Conservation (phyloP, 2,329 filamentous ascomycete genomes). For the Paraphoma sp. region DNA sequence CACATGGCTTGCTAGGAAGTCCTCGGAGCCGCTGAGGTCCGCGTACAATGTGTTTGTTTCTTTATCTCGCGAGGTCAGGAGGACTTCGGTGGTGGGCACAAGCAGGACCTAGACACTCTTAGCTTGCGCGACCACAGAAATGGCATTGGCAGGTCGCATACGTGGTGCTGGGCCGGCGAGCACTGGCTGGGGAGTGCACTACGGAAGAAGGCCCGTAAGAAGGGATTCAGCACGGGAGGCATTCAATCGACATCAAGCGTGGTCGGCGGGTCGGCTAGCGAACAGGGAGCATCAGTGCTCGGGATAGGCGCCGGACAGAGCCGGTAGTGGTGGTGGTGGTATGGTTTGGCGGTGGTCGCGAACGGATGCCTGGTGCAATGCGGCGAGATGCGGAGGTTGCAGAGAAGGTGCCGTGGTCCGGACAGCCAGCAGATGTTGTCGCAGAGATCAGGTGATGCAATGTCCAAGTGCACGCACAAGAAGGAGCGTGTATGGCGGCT, state of each 20-base stretch:
- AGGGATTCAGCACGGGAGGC: constrained; percentile 95
- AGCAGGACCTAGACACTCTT: constrained; percentile 69
- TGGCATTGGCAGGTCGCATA: constrained; percentile 44
- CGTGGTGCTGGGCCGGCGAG: constrained; percentile 86
- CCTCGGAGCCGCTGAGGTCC: constrained; percentile 86
- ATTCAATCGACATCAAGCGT: constrained; percentile 67
- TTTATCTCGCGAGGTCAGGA: constrained; percentile 85
- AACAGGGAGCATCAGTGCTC: constrained; percentile 38
- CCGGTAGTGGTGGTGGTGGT: constrained; percentile 15
- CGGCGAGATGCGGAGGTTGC: constrained; percentile 21
- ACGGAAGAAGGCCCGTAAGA: constrained; percentile 97
- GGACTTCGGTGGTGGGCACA: constrained; percentile 89
- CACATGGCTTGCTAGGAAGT: constrained; percentile 96
- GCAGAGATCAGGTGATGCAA: neutral
- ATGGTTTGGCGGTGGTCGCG: constrained; percentile 17
- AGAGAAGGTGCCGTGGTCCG: neutral
- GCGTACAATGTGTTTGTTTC: constrained; percentile 79
- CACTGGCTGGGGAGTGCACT: constrained; percentile 93
- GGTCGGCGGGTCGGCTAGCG: constrained; percentile 18
- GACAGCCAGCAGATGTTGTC: neutral
- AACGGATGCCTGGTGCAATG: constrained; percentile 28
- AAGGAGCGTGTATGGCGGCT: constrained; percentile 8
- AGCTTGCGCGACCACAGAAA: neutral
- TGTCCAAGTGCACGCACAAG: constrained; percentile 4
- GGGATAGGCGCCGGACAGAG: constrained; percentile 25